phyloP scores from a whole-genome alignment of 148 eudicot genomes.

The Dianthus caryophyllus region DNA sequence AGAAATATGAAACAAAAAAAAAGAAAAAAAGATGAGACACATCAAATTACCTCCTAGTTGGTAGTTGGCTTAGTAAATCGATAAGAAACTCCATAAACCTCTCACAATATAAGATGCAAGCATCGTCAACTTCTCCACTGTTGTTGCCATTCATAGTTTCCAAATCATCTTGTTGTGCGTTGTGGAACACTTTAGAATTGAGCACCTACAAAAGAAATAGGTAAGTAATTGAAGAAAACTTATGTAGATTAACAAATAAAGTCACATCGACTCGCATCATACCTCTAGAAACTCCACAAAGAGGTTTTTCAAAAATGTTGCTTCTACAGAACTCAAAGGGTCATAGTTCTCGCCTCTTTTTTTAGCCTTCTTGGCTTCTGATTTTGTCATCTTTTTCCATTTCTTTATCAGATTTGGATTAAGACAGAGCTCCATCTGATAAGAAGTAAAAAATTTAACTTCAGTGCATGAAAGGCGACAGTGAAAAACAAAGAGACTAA shows the following conservation, averaged over 20 bases:
- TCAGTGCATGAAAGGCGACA: neutral
- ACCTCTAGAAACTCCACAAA: slow-evolving; percentile 87
- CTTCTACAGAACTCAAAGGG: slow-evolving; percentile 59
- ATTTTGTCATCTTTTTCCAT: slow-evolving; percentile 81
- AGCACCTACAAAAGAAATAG: slow-evolving; percentile 46
- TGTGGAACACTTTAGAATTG: slow-evolving; percentile 58
- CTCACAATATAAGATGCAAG: slow-evolving; percentile 80
- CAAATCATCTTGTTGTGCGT: slow-evolving; percentile 26
- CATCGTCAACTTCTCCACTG: slow-evolving; percentile 55
- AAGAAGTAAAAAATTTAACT: slow-evolving; percentile 15
- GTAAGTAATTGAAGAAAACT: neutral
- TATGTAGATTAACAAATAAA: neutral
- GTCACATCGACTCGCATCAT: neutral
- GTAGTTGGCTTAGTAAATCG: slow-evolving; percentile 92
- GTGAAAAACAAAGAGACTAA: neutral
- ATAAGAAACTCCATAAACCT: slow-evolving; percentile 96
- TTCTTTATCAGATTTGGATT: slow-evolving; percentile 67
- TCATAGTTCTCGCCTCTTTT: slow-evolving; percentile 60
- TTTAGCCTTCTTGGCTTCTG: slow-evolving; percentile 62
- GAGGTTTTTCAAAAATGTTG: slow-evolving; percentile 71
- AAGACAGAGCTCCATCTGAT: slow-evolving; percentile 79
- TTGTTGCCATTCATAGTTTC: slow-evolving; percentile 35
- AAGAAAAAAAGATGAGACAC: neutral
- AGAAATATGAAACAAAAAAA: too few relatives aligned
- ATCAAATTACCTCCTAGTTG: slow-evolving; percentile 71